Percentiles rank a stretch among this genome's conserved stretches.
These are phyloP conservation scores for Pleurotus eryngii DNA, from an alignment of 768 basidiomycete genomes.

Conservation along the genomic window DNA sequence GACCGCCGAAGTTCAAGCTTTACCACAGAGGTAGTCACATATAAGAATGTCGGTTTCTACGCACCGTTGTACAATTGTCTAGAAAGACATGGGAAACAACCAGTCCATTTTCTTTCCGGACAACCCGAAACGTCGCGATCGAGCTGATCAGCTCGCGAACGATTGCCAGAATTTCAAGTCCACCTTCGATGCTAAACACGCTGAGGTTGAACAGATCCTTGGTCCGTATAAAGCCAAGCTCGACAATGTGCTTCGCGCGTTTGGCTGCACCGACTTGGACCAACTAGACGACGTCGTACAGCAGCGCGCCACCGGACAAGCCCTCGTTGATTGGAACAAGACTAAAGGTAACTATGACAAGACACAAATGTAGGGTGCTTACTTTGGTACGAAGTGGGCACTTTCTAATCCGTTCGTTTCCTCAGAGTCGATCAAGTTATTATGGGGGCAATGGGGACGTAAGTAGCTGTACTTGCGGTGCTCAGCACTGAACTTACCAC, in stretches of 20 bases:
- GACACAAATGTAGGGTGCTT: conserved; percentile 3
- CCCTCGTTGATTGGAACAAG: conserved; percentile 12
- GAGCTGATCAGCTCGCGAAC: conserved; percentile 13
- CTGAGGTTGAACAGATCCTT: conserved; percentile 9
- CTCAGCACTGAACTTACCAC: neutral
- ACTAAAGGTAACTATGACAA: conserved; percentile 12
- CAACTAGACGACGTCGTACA: conserved; percentile 10
- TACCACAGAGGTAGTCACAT: no score
- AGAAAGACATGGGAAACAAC: conserved; percentile 8
- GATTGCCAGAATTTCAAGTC: conserved; percentile 11
- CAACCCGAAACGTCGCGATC: conserved; percentile 12
- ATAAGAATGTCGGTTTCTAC: no score
- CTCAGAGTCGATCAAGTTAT: conserved; percentile 13
- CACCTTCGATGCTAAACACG: conserved; percentile 9
- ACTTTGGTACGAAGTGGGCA: neutral
- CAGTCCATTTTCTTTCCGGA: conserved; percentile 14
- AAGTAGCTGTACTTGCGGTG: neutral
- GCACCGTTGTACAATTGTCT: neutral
- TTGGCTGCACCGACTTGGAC: conserved; percentile 12
- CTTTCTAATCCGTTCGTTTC: neutral
- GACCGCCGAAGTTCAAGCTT: no score
- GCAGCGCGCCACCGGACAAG: conserved; percentile 10
- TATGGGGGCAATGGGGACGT: conserved; percentile 12
- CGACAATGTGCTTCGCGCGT: conserved; percentile 11
- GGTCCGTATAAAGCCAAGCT: conserved; percentile 13